phyloP scores from a whole-genome alignment of 179 eudicot species.

The Actinidia chinensis region DNA sequence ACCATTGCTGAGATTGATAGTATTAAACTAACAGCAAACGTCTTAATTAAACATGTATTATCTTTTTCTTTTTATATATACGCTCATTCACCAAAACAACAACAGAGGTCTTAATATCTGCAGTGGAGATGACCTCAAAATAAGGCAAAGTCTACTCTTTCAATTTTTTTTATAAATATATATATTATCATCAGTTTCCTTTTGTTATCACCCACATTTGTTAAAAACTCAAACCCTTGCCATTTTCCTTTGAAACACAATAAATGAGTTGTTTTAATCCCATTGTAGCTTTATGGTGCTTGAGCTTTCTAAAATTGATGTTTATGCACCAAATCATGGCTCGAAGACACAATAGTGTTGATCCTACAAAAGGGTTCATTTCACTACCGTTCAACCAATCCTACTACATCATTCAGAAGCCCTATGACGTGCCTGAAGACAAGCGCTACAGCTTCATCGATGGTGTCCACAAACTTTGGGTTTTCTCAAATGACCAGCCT shows the following conservation, averaged over 20 bases:
- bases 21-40: no score
- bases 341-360: not conserved
- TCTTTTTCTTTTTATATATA: no score
- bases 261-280: not conserved
- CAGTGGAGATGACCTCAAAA: no score
- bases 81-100: no score
- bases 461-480: slow-evolving; percentile 21
- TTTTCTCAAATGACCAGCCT: slow-evolving; percentile 24
- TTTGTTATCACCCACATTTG: not conserved
- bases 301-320: not conserved
- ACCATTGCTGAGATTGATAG: no score
- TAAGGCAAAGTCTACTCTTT: no score
- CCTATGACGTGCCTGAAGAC: slow-evolving; percentile 20
- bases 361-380: slow-evolving; percentile 21
- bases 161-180: no score
- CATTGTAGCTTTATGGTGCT: not conserved
- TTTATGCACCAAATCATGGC: slow-evolving; percentile 1
- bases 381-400: slow-evolving; percentile 24
- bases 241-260: not conserved
- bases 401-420: slow-evolving; percentile 23
- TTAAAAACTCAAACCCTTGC: not conserved
- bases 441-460: slow-evolving; percentile 24
- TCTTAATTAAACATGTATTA: no score
- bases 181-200: not conserved
- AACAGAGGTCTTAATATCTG: no score